Percentiles rank a stretch among this genome's conserved stretches.
phyloP scores from a whole-genome alignment of 2,329 filamentous ascomycete species.

The Aspergillus ruber region DNA sequence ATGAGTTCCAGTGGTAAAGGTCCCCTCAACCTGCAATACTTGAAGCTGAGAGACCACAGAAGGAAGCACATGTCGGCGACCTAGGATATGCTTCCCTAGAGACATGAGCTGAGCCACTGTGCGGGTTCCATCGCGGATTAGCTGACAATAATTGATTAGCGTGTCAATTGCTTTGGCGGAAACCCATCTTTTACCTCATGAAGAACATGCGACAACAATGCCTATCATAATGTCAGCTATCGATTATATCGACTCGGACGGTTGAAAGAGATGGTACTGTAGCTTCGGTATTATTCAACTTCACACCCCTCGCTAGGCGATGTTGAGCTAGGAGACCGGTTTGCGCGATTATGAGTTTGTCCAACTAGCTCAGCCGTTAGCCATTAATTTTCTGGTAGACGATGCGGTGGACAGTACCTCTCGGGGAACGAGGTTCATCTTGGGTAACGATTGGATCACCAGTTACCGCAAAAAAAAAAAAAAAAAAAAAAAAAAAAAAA shows the following conservation, averaged over 20 bases:
- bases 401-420: neutral
- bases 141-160: conserved; percentile 33
- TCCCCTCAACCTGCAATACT: conserved; percentile 84
- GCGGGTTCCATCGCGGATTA: conserved; percentile 88
- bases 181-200: conserved; percentile 59
- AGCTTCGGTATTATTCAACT: conserved; percentile 79
- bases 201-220: conserved; percentile 66
- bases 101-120: conserved; percentile 83
- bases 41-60: conserved; percentile 67
- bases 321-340: conserved; percentile 75
- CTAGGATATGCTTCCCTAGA: conserved; percentile 78
- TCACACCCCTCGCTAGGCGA: conserved; percentile 73
- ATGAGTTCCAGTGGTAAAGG: conserved; percentile 79
- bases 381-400: neutral
- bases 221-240: conserved; percentile 10
- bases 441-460: neutral
- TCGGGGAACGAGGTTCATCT: neutral
- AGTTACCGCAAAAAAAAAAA: neutral
- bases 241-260: neutral
- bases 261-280: conserved; percentile 45
- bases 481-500: neutral
- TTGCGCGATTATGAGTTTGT: conserved; percentile 87
- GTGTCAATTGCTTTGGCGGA: neutral
- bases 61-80: conserved; percentile 77
- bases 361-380: conserved; percentile 53